These are phyloP conservation scores for Ganoderma meredithae DNA, from an alignment of 1,284 basidiomycete genomes.

Conservation along the genomic window DNA sequence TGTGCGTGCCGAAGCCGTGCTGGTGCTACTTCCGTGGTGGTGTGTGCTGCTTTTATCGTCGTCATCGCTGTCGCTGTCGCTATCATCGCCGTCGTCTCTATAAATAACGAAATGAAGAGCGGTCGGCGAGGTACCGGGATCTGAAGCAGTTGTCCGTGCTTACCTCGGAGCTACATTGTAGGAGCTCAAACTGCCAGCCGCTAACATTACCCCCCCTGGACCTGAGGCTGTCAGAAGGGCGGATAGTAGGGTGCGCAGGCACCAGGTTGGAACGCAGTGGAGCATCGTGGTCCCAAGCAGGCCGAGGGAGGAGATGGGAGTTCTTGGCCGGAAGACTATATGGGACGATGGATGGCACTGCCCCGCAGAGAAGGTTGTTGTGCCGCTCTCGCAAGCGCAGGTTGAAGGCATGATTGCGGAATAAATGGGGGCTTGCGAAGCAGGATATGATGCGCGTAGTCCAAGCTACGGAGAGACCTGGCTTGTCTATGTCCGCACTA, in stretches of 20 bases:
- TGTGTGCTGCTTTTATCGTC: slow-evolving; percentile 10
- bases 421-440: slow-evolving; percentile 8
- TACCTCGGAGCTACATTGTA: neutral
- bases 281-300: slow-evolving; percentile 26
- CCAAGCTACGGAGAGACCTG: neutral
- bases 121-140: neutral
- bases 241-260: slow-evolving; percentile 21
- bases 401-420: neutral
- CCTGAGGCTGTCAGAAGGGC: slow-evolving; percentile 16
- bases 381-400: neutral
- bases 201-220: slow-evolving; percentile 12
- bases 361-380: slow-evolving; percentile 22
- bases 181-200: neutral
- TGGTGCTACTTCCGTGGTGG: slow-evolving; percentile 11
- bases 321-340: slow-evolving; percentile 23
- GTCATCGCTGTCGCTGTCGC: slow-evolving; percentile 19
- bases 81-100: slow-evolving; percentile 22
- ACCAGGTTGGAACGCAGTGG: slow-evolving; percentile 25
- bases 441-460: slow-evolving; percentile 2
- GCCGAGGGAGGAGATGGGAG: slow-evolving; percentile 9
- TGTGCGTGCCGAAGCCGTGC: neutral
- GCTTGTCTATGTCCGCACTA: slow-evolving; percentile 26
- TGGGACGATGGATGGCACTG: slow-evolving; percentile 23
- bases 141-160: neutral
- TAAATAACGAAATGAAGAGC: neutral